Conservation (phyloP, 2,329 filamentous ascomycete genomes). For the Sporothrix pseudoabietina region DNA sequence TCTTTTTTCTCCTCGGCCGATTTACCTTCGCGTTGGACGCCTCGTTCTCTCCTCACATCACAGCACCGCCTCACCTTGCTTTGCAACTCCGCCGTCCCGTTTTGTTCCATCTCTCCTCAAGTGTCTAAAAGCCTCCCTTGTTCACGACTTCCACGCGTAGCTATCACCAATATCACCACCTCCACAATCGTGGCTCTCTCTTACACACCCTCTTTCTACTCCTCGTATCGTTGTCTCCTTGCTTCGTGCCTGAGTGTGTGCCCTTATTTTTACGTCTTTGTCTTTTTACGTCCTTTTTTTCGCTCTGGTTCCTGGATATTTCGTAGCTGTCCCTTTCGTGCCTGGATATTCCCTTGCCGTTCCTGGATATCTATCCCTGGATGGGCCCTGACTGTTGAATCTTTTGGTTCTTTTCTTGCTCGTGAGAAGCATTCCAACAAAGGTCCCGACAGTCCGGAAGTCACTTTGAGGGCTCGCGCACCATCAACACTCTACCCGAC, state of each 20-base stretch:
- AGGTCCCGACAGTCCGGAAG: neutral
- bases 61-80: neutral
- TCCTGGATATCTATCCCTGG: constrained; percentile 12
- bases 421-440: neutral
- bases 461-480: neutral
- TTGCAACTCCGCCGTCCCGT: neutral
- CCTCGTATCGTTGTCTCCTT: neutral
- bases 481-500: neutral
- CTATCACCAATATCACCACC: too few relatives aligned
- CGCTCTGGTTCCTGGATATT: neutral
- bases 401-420: neutral
- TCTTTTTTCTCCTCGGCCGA: constrained; percentile 1
- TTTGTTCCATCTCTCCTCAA: neutral
- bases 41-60: neutral
- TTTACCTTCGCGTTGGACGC: neutral
- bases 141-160: constrained; percentile 11
- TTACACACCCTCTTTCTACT: neutral
- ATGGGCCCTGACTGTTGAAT: neutral
- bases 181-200: neutral
- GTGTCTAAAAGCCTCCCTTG: constrained; percentile 1
- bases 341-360: neutral
- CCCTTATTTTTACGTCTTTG: neutral
- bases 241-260: constrained; percentile 15
- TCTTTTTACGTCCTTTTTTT: neutral
- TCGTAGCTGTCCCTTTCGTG: neutral